Conservation (phyloP, 2,329 filamentous ascomycete species). For the Drechslerella coelobrocha region DNA sequence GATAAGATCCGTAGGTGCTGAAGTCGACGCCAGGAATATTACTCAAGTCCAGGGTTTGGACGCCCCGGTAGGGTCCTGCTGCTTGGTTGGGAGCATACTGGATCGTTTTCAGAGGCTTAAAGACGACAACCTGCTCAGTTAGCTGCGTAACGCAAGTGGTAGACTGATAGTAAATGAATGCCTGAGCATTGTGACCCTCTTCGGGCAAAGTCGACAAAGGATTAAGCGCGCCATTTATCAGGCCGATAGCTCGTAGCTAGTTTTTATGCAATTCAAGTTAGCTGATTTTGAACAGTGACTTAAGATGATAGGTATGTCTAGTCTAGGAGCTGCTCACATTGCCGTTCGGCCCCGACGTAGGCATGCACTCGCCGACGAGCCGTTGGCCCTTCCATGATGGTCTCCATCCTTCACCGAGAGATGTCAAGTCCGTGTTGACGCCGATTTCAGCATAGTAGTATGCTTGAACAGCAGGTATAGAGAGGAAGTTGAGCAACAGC, state of each 20-base stretch:
- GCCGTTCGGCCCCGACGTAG: background rate
- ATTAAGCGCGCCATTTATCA: slow-evolving; percentile 19
- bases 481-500: slow-evolving; percentile 17
- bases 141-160: background rate
- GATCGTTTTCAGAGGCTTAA: slow-evolving; percentile 9
- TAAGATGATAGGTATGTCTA: background rate
- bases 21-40: slow-evolving; percentile 11
- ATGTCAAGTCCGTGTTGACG: background rate
- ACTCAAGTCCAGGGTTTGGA: slow-evolving; percentile 17
- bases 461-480: background rate
- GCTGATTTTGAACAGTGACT: background rate
- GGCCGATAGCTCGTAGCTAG: slow-evolving; percentile 24
- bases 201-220: background rate
- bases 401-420: slow-evolving; percentile 9
- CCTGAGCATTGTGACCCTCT: slow-evolving; percentile 8
- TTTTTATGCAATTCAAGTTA: background rate
- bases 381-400: slow-evolving; percentile 20
- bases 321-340: background rate
- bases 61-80: slow-evolving; percentile 12
- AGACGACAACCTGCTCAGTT: slow-evolving; percentile 27
- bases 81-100: background rate
- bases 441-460: slow-evolving; percentile 25
- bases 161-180: slow-evolving; percentile 29
- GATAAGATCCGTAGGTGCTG: slow-evolving; percentile 11
- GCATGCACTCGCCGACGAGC: slow-evolving; percentile 13